Evolutionary conservation across 345 rosid genomes (phyloP), one percentile per base, ranked within the genome.

Genomic region (Hirschfeldia incana): DNA sequence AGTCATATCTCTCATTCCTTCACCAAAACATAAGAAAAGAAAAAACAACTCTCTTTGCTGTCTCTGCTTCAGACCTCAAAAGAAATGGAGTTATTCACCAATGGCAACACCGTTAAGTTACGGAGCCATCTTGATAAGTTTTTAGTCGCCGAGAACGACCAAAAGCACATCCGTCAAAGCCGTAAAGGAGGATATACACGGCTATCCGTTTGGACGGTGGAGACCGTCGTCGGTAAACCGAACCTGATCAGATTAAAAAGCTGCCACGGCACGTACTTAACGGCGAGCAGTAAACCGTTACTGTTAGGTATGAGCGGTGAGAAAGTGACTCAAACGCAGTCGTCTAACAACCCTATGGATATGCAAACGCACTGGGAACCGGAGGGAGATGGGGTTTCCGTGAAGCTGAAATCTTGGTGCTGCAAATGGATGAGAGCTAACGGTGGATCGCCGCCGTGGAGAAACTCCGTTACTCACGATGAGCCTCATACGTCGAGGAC

Each of bases 391-490:
- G 98, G 91, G 34, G 87, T 87, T 72, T 93, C 89, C 77, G 78
- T 87, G 39, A 84, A 82, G 80, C 64, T 94, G 3, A 86, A 78
- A 65, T 82, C 89, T 1, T 87, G 94, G 91, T 88, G 91, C 44
- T 91, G 97, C 9, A 92, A 84, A 67, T 88, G 80, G 67, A 57
- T 94, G 76, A 83, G 93, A 12, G 97, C 84, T 3, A 94, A 94
- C 88, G 98, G 97, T 0, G 97, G 97, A 74, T 83, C 88, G 1
- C 96, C 89, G 51, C 98, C 97, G 69, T 94, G 98, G 98, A 85
- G 98, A 58, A 92, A 92, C 85, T 80, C 97, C 37, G 78, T 91
- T 29, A 94, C 97, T 42, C 94, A 92, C 76, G 98, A 94, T 32
- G 93, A 90, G 15, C 97, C 97, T 30, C 85, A 82, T 32, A 73